Evolutionary conservation across 202 grass and related monocot species (phyloP).

Genomic region (Panicum virgatum): DNA sequence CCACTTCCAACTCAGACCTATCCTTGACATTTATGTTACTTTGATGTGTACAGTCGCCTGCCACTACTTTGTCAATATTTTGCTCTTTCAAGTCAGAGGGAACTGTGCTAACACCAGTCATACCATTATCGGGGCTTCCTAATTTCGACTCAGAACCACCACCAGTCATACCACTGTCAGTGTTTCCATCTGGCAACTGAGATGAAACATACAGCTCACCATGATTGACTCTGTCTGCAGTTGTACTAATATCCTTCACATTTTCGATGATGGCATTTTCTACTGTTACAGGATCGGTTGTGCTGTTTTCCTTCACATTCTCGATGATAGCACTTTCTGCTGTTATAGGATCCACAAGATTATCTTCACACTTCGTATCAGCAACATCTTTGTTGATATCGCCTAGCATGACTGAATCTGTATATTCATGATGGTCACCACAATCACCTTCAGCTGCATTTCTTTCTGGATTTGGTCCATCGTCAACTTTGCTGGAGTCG

Average conservation of each 20-base stretch:
- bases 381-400: slow-evolving; percentile 17
- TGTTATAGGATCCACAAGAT: background rate
- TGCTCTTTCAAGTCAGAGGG: background rate
- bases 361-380: slow-evolving; percentile 21
- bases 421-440: background rate
- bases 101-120: background rate
- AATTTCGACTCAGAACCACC: slow-evolving; percentile 8
- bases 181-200: slow-evolving; percentile 2
- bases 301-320: background rate
- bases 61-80: slow-evolving; percentile 2
- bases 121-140: background rate
- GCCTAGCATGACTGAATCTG: background rate
- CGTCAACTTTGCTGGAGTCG: slow-evolving; percentile 33
- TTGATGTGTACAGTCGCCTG: background rate
- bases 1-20: slow-evolving; percentile 16
- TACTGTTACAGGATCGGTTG: background rate
- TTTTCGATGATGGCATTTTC: slow-evolving; percentile 10
- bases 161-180: background rate
- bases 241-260: background rate
- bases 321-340: slow-evolving; percentile 12
- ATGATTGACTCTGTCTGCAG: slow-evolving; percentile 7
- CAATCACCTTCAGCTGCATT: slow-evolving; percentile 18
- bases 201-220: slow-evolving; percentile 7
- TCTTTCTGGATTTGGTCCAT: slow-evolving; percentile 23
- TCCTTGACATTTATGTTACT: background rate